These are phyloP conservation scores for Amanita jacksonii DNA, from an alignment of 768 basidiomycete species.

Conservation along the genomic window DNA sequence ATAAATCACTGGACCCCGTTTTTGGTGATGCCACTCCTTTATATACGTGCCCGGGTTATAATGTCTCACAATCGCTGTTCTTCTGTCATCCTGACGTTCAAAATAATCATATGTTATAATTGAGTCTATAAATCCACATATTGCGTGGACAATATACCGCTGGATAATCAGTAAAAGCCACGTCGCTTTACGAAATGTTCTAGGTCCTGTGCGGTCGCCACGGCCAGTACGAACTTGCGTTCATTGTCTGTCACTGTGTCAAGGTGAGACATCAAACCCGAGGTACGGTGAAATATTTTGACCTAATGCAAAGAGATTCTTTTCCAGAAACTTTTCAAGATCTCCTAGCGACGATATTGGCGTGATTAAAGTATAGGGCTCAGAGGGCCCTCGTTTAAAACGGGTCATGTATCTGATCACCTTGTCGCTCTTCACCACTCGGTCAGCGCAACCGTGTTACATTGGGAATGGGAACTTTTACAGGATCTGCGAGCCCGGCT, in stretches of 20 bases:
- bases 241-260: slow-evolving; percentile 70
- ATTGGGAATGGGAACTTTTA: slow-evolving; percentile 26
- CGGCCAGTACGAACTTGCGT: slow-evolving; percentile 76
- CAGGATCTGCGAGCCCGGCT: slow-evolving; percentile 59
- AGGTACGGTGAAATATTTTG: slow-evolving; percentile 11
- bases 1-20: too few relatives aligned
- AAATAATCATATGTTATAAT: too few relatives aligned
- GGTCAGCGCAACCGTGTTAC: slow-evolving; percentile 1
- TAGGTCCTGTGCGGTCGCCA: slow-evolving; percentile 71
- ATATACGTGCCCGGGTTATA: too few relatives aligned
- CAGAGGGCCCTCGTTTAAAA: slow-evolving; percentile 54
- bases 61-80: too few relatives aligned
- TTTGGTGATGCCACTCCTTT: too few relatives aligned
- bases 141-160: too few relatives aligned
- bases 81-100: too few relatives aligned
- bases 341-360: slow-evolving; percentile 72
- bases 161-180: slow-evolving; percentile 24
- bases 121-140: too few relatives aligned
- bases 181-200: slow-evolving; percentile 50
- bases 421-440: slow-evolving; percentile 49
- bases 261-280: slow-evolving; percentile 1
- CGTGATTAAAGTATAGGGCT: slow-evolving; percentile 74
- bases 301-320: slow-evolving; percentile 74
- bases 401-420: slow-evolving; percentile 62
- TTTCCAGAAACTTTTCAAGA: slow-evolving; percentile 67